phyloP scores from a whole-genome alignment of 2,329 filamentous ascomycete genomes.

The Aspergillus novoparasiticus region DNA sequence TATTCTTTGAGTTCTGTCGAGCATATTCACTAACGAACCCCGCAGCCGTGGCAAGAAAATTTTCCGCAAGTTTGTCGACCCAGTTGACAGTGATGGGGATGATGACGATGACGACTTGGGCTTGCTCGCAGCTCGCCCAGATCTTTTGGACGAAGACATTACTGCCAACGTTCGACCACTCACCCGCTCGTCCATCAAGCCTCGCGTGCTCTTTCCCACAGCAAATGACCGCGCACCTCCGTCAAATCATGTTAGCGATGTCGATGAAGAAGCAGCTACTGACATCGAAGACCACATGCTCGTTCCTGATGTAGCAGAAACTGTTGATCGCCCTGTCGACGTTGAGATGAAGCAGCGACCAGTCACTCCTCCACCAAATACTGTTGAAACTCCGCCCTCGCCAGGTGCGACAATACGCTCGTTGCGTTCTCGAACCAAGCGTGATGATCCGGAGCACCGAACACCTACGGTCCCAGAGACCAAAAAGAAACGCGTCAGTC shows the following conservation, averaged over 20 bases:
- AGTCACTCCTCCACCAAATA: conserved; percentile 26
- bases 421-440: conserved; percentile 36
- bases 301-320: conserved; percentile 19
- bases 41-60: conserved; percentile 63
- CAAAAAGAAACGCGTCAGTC: conserved; percentile 39
- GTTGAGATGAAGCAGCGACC: conserved; percentile 20
- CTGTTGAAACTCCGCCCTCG: conserved; percentile 31
- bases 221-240: conserved; percentile 45
- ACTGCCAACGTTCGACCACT: conserved; percentile 49
- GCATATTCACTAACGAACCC: conserved; percentile 28
- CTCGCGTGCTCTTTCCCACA: conserved; percentile 61
- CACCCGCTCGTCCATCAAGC: conserved; percentile 61
- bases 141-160: conserved; percentile 37
- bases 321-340: conserved; percentile 20
- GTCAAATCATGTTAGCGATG: conserved; percentile 39
- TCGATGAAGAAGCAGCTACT: conserved; percentile 57
- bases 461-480: conserved; percentile 28
- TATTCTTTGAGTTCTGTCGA: neutral
- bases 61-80: conserved; percentile 57
- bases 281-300: conserved; percentile 53
- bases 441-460: conserved; percentile 24
- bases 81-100: conserved; percentile 40
- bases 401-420: conserved; percentile 35
- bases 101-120: conserved; percentile 48
- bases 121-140: conserved; percentile 42